Base-by-base conservation (phyloP, 495 filamentous ascomycete species). In the Trichocladium antarcticum region DNA sequence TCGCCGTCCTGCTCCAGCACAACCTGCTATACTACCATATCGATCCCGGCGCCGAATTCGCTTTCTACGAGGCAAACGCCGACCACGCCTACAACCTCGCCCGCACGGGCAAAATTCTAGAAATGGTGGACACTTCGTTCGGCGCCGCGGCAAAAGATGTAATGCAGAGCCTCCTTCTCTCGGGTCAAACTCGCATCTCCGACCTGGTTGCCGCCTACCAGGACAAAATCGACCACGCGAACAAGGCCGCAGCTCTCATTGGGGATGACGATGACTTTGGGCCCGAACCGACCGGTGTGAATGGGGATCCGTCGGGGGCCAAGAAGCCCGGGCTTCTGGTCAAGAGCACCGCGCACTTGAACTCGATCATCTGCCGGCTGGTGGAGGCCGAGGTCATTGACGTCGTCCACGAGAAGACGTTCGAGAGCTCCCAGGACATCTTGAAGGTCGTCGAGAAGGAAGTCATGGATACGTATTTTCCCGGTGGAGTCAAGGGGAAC, bases 1-100 rank as follows among this genome's bases (percentile, higher is more conserved):
- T 97, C 34, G 79, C 76, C 29, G 82, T 89, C 21, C 84, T 99
- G 57, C 74, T 90, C 37, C 92, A 97, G 62, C 81, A 93, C 56
- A 85, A 89, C 52, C 76, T 99, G 15, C 75, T 94, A 10, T 83
- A 81, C 59, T 82, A 89, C 64, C 77, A 81, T 54, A 75, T 78
- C 47, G 78, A 85, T 34, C 56, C 69, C 34, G 76, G 82, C 45
- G 74, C 79, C 46, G 75, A 73, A 21, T 59, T 72, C 29, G 83
- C 86, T 20, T 77, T 79, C 59, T 97, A 96, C 67, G 84, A 93
- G 56, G 82, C 85, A 20, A 83, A 92, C 47, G 66, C 77, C 57
- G 68, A 76, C 40, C 73, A 82, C 21, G 81, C 86, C 41, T 96
- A 97, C 61, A 78, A 78, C 51, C 73, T 97, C 31, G 68, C 85